These are phyloP conservation scores for Corylus heterophylla DNA, from an alignment of 306 rosid genomes.

Conservation along the genomic window DNA sequence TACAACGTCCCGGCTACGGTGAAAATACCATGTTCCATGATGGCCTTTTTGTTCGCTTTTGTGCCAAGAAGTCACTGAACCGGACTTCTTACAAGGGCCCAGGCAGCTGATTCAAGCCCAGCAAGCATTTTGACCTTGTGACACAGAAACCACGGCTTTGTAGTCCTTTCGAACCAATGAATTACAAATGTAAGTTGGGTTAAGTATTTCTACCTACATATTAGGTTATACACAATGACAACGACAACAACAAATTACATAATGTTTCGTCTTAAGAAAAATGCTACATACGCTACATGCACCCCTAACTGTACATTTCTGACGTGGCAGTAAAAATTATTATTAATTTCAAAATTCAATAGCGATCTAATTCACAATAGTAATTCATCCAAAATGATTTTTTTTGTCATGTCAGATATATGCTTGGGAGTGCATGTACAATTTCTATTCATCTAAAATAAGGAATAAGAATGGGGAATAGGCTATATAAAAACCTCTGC, in stretches of 20 bases:
- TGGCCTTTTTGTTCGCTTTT: too few relatives aligned
- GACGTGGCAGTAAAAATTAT: too few relatives aligned
- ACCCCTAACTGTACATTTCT: too few relatives aligned
- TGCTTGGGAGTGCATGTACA: too few relatives aligned
- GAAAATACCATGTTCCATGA: too few relatives aligned
- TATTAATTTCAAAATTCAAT: too few relatives aligned
- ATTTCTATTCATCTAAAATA: background rate
- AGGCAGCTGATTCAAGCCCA: background rate
- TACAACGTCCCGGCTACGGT: too few relatives aligned
- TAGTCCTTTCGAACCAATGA: background rate
- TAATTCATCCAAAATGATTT: too few relatives aligned
- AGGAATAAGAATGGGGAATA: background rate
- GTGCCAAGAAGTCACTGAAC: too few relatives aligned
- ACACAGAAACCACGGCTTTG: background rate
- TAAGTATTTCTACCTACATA: background rate
- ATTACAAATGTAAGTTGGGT: background rate
- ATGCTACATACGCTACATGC: too few relatives aligned
- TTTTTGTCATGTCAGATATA: too few relatives aligned
- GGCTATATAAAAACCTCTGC: slow-evolving; percentile 9
- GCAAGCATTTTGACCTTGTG: background rate
- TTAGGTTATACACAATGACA: background rate
- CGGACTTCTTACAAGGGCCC: background rate
- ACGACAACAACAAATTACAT: background rate
- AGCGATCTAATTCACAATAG: too few relatives aligned
- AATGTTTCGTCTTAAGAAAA: background rate